Evolutionary conservation across 257 asterid genomes (phyloP), one percentile per base, ranked within the genome.

Genomic region (Paulownia fortunei): DNA sequence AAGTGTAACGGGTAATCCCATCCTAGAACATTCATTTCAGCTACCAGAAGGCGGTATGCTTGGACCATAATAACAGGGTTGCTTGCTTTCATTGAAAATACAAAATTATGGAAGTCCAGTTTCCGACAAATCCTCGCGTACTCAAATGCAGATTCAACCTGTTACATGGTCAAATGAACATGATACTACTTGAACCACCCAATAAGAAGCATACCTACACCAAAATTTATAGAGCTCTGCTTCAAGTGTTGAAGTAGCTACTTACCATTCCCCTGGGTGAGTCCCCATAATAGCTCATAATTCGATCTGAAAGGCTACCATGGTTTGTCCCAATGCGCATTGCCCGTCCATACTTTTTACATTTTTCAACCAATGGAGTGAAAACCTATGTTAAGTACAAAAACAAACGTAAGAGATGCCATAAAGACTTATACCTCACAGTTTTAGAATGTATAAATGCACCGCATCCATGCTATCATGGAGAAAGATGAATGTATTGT

Each of bases 101-200:
- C 98, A 46, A 93, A 96, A 77, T 96, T 92, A 84, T 96, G 99
- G 87, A 84, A 96, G 89, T 96, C 97, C 87, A 96, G 82, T 79
- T 93, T 96, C 77, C 97, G 85, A 65, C 99, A 96, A 77, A 96
- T 96, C 83, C 98, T 86, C 21, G 97, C 97, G 49, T 90, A 96
- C 88, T 96, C 99, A 81, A 96, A 96, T 66, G 99, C 99, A 51
- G 99, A 96, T 87, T 96, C 99, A 62, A 95, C 97, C 99, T 95
- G 92, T 84, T 67, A 70, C 62, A 80, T 32, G 27, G 73, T 60
- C 32, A 79, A 54, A 71, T 77, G 69, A 51, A 27, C 49, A 70
- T 62, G 36, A 72, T 24, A 74, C 64, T 72, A 61, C 19, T 72
- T 2, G 51, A 56, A 66, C 59, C 13, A 44, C 76, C 15, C 18